Base-by-base conservation (phyloP, 768 basidiomycete species). In the Aureoboletus auriporus region DNA sequence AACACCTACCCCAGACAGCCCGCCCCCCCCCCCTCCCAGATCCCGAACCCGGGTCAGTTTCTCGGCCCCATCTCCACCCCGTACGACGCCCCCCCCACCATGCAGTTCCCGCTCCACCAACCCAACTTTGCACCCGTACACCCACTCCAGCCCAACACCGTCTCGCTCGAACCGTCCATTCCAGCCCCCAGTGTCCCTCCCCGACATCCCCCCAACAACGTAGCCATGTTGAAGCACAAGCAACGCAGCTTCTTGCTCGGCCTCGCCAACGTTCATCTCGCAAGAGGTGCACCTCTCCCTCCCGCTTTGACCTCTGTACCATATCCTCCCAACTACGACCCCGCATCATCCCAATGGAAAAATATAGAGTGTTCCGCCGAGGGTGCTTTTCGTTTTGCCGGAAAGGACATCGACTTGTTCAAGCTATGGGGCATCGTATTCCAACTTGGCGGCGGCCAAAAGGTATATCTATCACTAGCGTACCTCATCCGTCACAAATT, bases 331-430 rank as follows among this genome's bases (percentile, higher is more conserved):
- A 71, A 69, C 44, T 91, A 80, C 54, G 88, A 92, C 64, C 82
- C 78, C 26, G 64, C 63, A 39, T 75, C 69, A 37, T 82, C 88
- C 1, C 75, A 69, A 17, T 91, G 84, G 83, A 79, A 80, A 59
- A 67, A 69, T 44, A 69, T 92, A 50, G 86, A 90, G 50, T 71
- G 77, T 26, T 77, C 81, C 47, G 55, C 59, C 9, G 85, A 86
- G 53, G 89, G 90, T 29, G 68, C 75, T 35, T 74, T 91, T 64
- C 79, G 80, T 41, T 60, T 92, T 16, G 84, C 81, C 3, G 86
- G 85, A 14, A 84, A 77, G 63, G 87, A 90, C 56, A 68, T 92
- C 39, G 84, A 87, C 61, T 64, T 92, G n/a, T 83, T 85, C 65
- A 85, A 75, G 59, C 67, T 92, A 9, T 91, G 84, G 82, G 73